Percentiles rank a stretch among this genome's conserved stretches.
Evolutionary conservation across 768 basidiomycete species (phyloP).

Genomic region (Hortiboletus campestris): DNA sequence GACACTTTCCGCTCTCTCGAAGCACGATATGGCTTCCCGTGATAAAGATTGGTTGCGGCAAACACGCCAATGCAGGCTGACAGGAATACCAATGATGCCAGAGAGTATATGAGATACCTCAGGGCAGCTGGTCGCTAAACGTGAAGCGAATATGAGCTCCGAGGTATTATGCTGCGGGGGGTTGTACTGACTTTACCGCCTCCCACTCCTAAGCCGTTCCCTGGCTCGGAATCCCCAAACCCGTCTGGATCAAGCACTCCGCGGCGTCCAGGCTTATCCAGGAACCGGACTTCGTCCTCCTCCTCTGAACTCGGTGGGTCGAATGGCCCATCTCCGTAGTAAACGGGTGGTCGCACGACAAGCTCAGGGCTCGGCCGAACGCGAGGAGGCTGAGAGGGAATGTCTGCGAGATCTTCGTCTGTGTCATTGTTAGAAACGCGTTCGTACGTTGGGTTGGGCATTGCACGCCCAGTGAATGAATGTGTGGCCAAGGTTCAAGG

Average conservation of each 20-base stretch:
- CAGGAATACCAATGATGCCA: conserved; percentile 57
- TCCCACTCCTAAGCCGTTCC: conserved; percentile 35
- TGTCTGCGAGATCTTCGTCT: conserved; percentile 21
- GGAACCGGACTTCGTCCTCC: conserved; percentile 48
- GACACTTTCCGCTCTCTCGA: conserved; percentile 66
- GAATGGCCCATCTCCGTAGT: conserved; percentile 77
- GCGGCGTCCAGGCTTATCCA: conserved; percentile 43
- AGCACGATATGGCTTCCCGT: conserved; percentile 48
- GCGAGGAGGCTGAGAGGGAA: conserved; percentile 2
- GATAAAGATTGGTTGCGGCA: conserved; percentile 68
- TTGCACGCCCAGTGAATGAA: conserved; percentile 12
- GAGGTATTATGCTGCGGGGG: background rate
- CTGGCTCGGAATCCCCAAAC: conserved; percentile 27
- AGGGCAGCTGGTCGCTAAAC: conserved; percentile 50
- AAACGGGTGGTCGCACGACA: conserved; percentile 36
- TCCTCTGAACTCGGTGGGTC: conserved; percentile 79
- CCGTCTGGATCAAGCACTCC: background rate
- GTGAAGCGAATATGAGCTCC: conserved; percentile 5
- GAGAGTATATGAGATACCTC: conserved; percentile 58
- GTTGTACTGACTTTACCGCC: conserved; percentile 36
- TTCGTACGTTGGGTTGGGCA: conserved; percentile 31
- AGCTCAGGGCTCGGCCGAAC: conserved; percentile 5
- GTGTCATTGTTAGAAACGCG: conserved; percentile 27
- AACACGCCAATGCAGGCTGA: conserved; percentile 73
- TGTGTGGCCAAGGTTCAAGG: background rate